Base-by-base conservation (phyloP, 345 rosid genomes). In the Aegle marmelos region DNA sequence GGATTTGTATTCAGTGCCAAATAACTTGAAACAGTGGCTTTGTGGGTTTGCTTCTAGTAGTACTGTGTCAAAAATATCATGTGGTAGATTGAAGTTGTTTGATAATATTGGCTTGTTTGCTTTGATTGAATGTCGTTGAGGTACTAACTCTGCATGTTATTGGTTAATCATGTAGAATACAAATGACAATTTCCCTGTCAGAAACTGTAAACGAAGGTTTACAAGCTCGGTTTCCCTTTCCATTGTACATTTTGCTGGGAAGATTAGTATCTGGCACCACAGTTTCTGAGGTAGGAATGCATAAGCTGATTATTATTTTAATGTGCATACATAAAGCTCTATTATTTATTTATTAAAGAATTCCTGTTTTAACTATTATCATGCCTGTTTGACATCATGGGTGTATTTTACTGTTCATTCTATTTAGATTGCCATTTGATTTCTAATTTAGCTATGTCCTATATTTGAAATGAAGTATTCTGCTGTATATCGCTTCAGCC, bases 401-500 rank as follows among this genome's bases (percentile, higher is more conserved):
- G 27, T 41, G 37, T 30, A 73, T 63, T 71, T 22, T 75, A 25
- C 41, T 5, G 5, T 31, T 64, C 33, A 24, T 69, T 41, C 34
- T 30, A 59, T 70, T 81, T 64, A 50, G 67, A 82, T 45, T 69
- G 78, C 82, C 73, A 79, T 80, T 68, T 84, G 72, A 69, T 80
- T 81, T 82, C 75, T 64, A 76, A 64, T 65, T 31, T 34, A 33
- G 36, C 8, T 64, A 31, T 34, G 16, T 65, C 70, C 82, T 79
- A 65, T 80, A 73, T 82, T 79, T 83, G 81, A 80, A 85, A 83
- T 85, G 80, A 86, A 96, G 99, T 85, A 90, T 83, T 90, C 97
- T 89, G 97, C 95, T 84, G 95, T 87, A 75, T 97, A 94, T 82
- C 90, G 85, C 82, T 97, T 91, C 80, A 94, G 88, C 68, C 93